These are phyloP conservation scores for Talaromyces wortmannii DNA, from an alignment of 495 filamentous ascomycete species.

Conservation along the genomic window DNA sequence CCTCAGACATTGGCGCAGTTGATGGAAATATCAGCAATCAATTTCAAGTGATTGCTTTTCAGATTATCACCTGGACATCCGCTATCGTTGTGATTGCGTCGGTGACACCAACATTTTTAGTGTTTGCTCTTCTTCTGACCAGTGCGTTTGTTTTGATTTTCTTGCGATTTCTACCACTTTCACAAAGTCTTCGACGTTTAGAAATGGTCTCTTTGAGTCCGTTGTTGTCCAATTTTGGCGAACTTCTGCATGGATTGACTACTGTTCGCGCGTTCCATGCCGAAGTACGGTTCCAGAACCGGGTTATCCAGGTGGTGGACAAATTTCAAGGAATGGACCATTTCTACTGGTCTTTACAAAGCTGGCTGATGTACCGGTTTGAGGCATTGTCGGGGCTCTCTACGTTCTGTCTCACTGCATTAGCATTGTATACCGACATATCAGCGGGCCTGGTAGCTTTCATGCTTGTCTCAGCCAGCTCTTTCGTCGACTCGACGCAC, in stretches of 20 bases:
- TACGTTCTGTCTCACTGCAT: slow-evolving; percentile 60
- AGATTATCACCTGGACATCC: slow-evolving; percentile 60
- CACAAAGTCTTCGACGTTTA: slow-evolving; percentile 70
- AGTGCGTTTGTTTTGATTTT: slow-evolving; percentile 61
- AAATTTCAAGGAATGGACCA: slow-evolving; percentile 88
- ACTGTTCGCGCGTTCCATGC: slow-evolving; percentile 73
- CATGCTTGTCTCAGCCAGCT: slow-evolving; percentile 35
- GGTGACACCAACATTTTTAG: slow-evolving; percentile 66
- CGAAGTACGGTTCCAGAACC: slow-evolving; percentile 65
- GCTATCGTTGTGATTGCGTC: slow-evolving; percentile 68
- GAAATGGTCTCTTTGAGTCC: slow-evolving; percentile 82
- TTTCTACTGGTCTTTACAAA: slow-evolving; percentile 82
- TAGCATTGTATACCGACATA: slow-evolving; percentile 62
- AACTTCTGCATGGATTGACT: slow-evolving; percentile 68
- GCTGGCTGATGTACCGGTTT: slow-evolving; percentile 76
- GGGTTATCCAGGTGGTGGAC: slow-evolving; percentile 69
- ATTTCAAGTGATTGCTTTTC: slow-evolving; percentile 58
- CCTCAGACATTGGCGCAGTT: slow-evolving; percentile 74
- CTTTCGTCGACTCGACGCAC: slow-evolving; percentile 63
- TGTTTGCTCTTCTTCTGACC: slow-evolving; percentile 58
- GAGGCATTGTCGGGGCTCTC: slow-evolving; percentile 62
- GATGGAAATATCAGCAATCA: slow-evolving; percentile 71
- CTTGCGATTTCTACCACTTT: slow-evolving; percentile 67
- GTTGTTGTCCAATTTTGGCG: slow-evolving; percentile 79
- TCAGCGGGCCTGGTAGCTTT: slow-evolving; percentile 73